Evolutionary conservation across 352 stramenopile species (phyloP).

Genomic region (Pythium aquatile): DNA sequence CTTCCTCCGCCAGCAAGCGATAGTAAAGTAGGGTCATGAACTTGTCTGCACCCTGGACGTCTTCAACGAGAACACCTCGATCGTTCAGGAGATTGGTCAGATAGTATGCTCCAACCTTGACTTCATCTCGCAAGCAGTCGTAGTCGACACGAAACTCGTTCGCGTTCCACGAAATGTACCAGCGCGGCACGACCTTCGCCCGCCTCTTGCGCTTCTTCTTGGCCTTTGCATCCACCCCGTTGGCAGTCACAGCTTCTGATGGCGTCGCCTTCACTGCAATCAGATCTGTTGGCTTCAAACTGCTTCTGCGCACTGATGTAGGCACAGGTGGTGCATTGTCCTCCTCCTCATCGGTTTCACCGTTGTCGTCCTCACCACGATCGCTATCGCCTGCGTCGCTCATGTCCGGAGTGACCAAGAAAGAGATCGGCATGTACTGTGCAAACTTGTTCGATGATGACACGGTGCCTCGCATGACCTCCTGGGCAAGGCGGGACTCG

Average conservation of each 20-base stretch:
- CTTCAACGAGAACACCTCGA: constrained; percentile 73
- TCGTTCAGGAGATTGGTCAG: constrained; percentile 80
- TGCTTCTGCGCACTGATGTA: constrained; percentile 18
- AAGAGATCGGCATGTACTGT: constrained; percentile 75
- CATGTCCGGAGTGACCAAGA: constrained; percentile 72
- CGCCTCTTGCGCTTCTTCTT: constrained; percentile 74
- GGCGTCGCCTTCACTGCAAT: constrained; percentile 15
- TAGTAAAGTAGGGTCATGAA: constrained; percentile 90
- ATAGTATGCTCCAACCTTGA: constrained; percentile 85
- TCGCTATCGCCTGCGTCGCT: constrained; percentile 70
- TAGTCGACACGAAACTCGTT: constrained; percentile 86
- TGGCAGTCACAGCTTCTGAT: constrained; percentile 25
- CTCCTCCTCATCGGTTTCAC: constrained; percentile 71
- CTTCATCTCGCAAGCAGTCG: constrained; percentile 62
- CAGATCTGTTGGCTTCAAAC: constrained; percentile 35
- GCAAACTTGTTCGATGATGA: constrained; percentile 81
- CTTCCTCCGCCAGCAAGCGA: constrained; percentile 72
- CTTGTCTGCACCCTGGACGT: constrained; percentile 69
- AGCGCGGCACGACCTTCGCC: constrained; percentile 65
- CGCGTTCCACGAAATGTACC: constrained; percentile 86
- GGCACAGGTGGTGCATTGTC: constrained; percentile 27
- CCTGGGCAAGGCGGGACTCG: constrained; percentile 58
- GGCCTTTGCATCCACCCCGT: constrained; percentile 33
- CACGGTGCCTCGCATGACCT: constrained; percentile 74
- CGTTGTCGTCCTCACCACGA: constrained; percentile 49